Base-by-base conservation (phyloP, 2,329 filamentous ascomycete species). In the Ilyonectria sp. region DNA sequence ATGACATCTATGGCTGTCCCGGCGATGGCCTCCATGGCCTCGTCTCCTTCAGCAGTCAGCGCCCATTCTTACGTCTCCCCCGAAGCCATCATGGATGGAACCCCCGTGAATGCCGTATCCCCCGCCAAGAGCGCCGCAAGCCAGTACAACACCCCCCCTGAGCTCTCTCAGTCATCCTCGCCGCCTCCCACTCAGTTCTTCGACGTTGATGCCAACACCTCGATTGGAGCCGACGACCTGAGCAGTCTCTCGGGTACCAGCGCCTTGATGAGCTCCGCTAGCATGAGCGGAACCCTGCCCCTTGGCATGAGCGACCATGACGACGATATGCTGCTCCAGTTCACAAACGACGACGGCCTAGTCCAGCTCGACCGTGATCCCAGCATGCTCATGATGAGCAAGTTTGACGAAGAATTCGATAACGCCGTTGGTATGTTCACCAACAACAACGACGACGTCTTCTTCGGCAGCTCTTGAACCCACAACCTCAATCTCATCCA, bases 131-230 rank as follows among this genome's bases (percentile, higher is more conserved):
- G 85, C 75, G 77, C 79, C 4, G 77, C 79, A 19, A 87, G 87
- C 78, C 84, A 86, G 63, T 87, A 85, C 77, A 87, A 86, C 77
- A 88, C 88, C 4, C 87, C 88, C 5, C 89, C 89, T 1, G 88
- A 87, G 68, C 85, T 91, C 33, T 90, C 88, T n/a, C 85, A 88
- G 67, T 88, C 88, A 23, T 87, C 87, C 15, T 90, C 89, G 26
- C 88, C 88, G 4, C 86, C 86, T 31, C 80, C 84, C 6, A 74
- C 76, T n/a, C 82, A 80, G 50, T 86, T 83, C 76, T 88, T 86
- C 71, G 82, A 86, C 47, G 76, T 83, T 64, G 84, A 86, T 47
- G 78, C 82, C 46, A 81, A 79, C 74, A 77, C 78, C 2, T 75
- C 79, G 5, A 74, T 74, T 26, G 72, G 71, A 47, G 63, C 68